Base-by-base conservation (phyloP, 2,329 filamentous ascomycete species). In the Botrytis aclada region DNA sequence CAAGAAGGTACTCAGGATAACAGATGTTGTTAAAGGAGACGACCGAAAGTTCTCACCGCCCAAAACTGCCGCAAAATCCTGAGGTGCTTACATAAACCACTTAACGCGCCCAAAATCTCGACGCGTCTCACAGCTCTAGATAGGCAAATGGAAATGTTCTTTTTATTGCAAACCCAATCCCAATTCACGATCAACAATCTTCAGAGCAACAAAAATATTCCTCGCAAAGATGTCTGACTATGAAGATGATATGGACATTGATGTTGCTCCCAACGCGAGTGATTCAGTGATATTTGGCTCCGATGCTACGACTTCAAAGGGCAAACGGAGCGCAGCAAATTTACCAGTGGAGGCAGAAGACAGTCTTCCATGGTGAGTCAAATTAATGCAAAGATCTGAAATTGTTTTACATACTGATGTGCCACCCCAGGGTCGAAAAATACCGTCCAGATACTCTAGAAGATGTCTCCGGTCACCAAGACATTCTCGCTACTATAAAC, bases 401-500 rank as follows among this genome's bases (percentile, higher is more conserved):
- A 47, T 47, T 1, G 2, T 4, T 47, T 10, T 47, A 0, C 4
- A 69, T 77, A 69, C 78, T 76, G 71, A 74, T 64, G 63, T 77
- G 61, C 20, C 12, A 43, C 6, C 18, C 2, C 74, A 94, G 93
- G 95, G 94, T 99, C 14, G 96, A 99, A 81, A 99, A 99, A 81
- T 99, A 98, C 83, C 90, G 96, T 70, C 96, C 96, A 29, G 90
- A 91, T 75, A 94, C 93, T 2, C 89, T 99, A 63, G 89, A 92
- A 77, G 96, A 99, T 83, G 96, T 99, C 73, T 97, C 94, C 4
- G 96, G 96, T 32, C 96, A 99, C 83, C 93, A 98, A 81, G 96
- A 99, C 83, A 98, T 99, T 80, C 90, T 99, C 76, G 91, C 95
- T 7, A 99, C 96, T 3, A 97, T 99, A 84, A 98, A 98, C 86